phyloP scores from a whole-genome alignment of 345 rosid species.

The Eucalyptus shirleyi region DNA sequence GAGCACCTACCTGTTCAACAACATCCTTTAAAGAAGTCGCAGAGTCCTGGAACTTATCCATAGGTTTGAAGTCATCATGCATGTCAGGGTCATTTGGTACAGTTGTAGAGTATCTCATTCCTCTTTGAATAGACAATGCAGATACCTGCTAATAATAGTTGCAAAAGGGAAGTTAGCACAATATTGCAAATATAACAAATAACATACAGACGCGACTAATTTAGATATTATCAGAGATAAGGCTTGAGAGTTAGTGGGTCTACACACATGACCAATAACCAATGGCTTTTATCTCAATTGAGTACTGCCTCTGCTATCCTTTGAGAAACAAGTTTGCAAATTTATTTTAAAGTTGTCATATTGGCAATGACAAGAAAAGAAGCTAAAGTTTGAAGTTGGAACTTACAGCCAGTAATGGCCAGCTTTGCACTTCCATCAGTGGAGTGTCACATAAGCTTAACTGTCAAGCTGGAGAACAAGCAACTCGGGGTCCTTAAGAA shows the following conservation, averaged over 20 bases:
- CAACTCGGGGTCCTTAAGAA: neutral
- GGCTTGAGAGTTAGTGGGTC: neutral
- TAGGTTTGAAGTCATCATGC: conserved; percentile 84
- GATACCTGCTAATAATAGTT: conserved; percentile 17
- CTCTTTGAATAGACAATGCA: conserved; percentile 27
- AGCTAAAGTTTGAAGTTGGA: neutral
- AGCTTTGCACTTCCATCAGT: neutral
- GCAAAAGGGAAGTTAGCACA: neutral
- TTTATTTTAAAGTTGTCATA: neutral
- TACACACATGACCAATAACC: neutral
- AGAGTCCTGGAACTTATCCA: conserved; percentile 39
- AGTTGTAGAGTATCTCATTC: conserved; percentile 28
- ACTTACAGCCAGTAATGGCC: neutral
- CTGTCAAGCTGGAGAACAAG: neutral
- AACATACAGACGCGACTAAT: neutral
- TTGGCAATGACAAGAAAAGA: neutral
- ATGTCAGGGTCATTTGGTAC: conserved; percentile 69
- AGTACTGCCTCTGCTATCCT: neutral
- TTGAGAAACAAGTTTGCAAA: neutral
- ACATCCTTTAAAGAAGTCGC: conserved; percentile 40
- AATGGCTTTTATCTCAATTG: neutral
- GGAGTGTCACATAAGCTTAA: neutral
- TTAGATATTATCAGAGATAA: neutral
- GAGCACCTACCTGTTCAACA: conserved; percentile 66
- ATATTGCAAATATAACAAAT: neutral